Conservation (phyloP, 2,329 filamentous ascomycete species). For the Paramyrothecium roridum region DNA sequence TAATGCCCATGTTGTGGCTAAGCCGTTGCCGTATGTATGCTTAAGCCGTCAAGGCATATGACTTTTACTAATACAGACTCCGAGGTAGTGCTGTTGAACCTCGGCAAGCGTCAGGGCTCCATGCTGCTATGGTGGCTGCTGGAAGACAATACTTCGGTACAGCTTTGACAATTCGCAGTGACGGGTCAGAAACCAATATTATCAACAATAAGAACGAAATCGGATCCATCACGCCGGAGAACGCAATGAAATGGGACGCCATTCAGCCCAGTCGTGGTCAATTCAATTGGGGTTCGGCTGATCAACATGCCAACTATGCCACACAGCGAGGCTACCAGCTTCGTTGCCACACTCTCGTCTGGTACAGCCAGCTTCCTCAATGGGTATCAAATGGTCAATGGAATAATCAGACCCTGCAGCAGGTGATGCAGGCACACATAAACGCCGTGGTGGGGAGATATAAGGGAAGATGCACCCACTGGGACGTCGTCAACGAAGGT, state of each 20-base stretch:
- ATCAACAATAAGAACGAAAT: constrained; percentile 49
- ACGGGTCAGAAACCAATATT: constrained; percentile 44
- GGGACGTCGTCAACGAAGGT: constrained; percentile 53
- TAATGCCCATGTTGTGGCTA: background rate
- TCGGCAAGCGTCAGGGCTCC: constrained; percentile 8
- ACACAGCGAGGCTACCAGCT: constrained; percentile 42
- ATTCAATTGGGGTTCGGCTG: constrained; percentile 54
- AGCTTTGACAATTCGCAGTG: constrained; percentile 52
- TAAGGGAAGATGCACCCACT: constrained; percentile 44
- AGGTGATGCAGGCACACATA: constrained; percentile 50
- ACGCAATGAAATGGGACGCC: constrained; percentile 52
- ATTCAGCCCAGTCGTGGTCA: constrained; percentile 50
- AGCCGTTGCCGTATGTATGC: background rate
- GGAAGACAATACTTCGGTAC: constrained; percentile 50
- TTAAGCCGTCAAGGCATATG: background rate
- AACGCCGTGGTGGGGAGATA: constrained; percentile 40
- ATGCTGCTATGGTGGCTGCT: constrained; percentile 19
- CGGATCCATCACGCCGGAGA: constrained; percentile 50
- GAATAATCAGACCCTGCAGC: constrained; percentile 48
- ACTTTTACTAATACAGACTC: background rate
- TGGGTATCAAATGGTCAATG: constrained; percentile 27
- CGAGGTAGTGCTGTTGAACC: background rate
- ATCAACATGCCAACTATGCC: constrained; percentile 40
- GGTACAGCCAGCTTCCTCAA: constrained; percentile 29
- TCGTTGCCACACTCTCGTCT: constrained; percentile 57